Evolutionary conservation across 257 asterid genomes (phyloP), one percentile per base, ranked within the genome.

Genomic region (Cinchona pubescens): DNA sequence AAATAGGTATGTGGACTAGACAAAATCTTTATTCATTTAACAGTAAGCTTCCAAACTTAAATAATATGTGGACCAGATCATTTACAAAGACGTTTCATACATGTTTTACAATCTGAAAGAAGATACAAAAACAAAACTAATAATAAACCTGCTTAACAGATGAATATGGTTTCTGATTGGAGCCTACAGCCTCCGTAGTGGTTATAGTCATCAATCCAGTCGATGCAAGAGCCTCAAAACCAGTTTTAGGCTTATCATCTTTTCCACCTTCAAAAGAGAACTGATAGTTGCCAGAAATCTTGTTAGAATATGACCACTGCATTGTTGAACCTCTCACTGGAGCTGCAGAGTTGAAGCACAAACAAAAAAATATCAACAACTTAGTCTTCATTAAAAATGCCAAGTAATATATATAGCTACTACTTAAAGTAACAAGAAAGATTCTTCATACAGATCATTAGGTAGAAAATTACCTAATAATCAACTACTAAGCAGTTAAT

Each of bases 231-330:
- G 94, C 86, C 43, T 86, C 87, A 46, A 85, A 89, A 45, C 94
- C 93, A 65, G 85, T 75, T 81, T 81, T 88, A 1, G 76, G 88
- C 72, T 64, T 86, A 37, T 84, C 86, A 32, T 79, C 88, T 66
- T 80, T 79, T 73, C 81, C 76, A 64, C 82, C 72, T 32, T 80
- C 82, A 68, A 90, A 90, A 46, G 96, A 65, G 70, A 75, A 66
- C 74, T 59, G 76, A 13, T 38, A 8, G n/a, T 40, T 73, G 23
- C 58, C 67, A 58, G 84, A 51, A 79, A 66, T 27, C 67, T 80
- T 83, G 86, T 78, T 91, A 7, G 91, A 51, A 76, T 86, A 80
- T 64, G 94, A 67, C 96, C 97, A 88, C 77, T 85, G 90, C 92
- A 89, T 88, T 27, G 81, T 74, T 58, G 84, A 78, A 81, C 87